Evolutionary conservation across 164 flowering plant genomes (phyloP).

Genomic region (Dillenia turbinata): DNA sequence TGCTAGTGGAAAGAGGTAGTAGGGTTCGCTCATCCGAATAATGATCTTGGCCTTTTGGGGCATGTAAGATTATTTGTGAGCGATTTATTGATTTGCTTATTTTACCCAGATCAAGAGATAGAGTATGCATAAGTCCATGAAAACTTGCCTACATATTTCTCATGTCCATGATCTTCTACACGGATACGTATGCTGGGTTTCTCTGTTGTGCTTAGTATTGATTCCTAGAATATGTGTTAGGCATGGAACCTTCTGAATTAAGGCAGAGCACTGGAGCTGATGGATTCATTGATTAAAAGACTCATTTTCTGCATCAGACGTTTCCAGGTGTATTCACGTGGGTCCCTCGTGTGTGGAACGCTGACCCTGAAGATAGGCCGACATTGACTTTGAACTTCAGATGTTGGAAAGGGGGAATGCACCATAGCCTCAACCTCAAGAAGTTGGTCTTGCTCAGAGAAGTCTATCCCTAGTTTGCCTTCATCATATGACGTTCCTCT

Average conservation of each 20-base stretch:
- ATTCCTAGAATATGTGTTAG: background rate
- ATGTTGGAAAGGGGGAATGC: slow-evolving; percentile 22
- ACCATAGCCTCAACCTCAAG: slow-evolving; percentile 17
- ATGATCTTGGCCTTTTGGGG: slow-evolving; percentile 32
- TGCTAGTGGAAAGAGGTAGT: slow-evolving; percentile 43
- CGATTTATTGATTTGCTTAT: background rate
- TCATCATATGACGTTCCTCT: slow-evolving; percentile 6
- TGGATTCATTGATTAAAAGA: slow-evolving; percentile 15
- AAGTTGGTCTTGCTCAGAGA: slow-evolving; percentile 16
- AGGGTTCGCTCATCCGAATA: slow-evolving; percentile 25
- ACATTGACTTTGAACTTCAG: slow-evolving; percentile 21
- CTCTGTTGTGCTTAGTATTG: background rate
- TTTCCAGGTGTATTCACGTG: slow-evolving; percentile 27
- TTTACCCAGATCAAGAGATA: background rate
- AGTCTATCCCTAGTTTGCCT: slow-evolving; percentile 3
- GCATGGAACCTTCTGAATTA: slow-evolving; percentile 28
- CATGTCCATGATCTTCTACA: background rate
- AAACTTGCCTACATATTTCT: too few relatives aligned
- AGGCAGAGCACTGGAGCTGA: slow-evolving; percentile 19
- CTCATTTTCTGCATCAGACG: slow-evolving; percentile 11
- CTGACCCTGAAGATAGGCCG: slow-evolving; percentile 20
- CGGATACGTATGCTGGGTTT: background rate
- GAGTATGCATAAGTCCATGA: too few relatives aligned
- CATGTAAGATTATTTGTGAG: slow-evolving; percentile 27
- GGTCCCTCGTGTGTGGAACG: slow-evolving; percentile 31